Evolutionary conservation across 2,329 filamentous ascomycete genomes (phyloP).

Genomic region (Chalaropsis thielavioides): DNA sequence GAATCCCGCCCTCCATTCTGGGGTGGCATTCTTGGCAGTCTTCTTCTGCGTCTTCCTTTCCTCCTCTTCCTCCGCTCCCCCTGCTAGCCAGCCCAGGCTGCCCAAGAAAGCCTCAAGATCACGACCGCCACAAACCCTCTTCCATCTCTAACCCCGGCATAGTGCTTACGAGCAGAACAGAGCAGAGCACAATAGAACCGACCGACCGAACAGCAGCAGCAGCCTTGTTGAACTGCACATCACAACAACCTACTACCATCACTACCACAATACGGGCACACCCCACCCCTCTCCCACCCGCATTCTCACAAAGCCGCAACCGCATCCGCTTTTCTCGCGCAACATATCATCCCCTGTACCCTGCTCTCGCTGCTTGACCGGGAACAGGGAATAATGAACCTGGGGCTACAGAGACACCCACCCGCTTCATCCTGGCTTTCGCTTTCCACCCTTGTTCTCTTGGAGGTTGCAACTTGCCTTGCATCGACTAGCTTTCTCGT

Average conservation of each 20-base stretch:
- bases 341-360: not conserved
- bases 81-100: not conserved
- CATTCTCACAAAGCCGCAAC: not conserved
- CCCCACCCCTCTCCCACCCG: not conserved
- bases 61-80: too few species aligned
- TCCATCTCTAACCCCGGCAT: not conserved
- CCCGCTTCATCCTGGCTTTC: not conserved
- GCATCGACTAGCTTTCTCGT: constrained; percentile 5
- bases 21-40: not conserved
- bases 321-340: constrained; percentile 2
- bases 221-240: not conserved
- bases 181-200: not conserved
- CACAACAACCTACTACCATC: not conserved
- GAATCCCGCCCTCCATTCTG: not conserved
- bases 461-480: constrained; percentile 4
- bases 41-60: not conserved
- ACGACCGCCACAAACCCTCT: too few species aligned
- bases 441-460: not conserved
- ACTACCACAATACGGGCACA: not conserved
- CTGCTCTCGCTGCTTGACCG: not conserved
- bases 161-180: not conserved
- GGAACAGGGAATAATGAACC: not conserved
- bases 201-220: not conserved
- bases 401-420: not conserved
- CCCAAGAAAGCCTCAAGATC: too few species aligned